Base-by-base conservation (phyloP, 768 basidiomycete species). In the Suillus bovinus region DNA sequence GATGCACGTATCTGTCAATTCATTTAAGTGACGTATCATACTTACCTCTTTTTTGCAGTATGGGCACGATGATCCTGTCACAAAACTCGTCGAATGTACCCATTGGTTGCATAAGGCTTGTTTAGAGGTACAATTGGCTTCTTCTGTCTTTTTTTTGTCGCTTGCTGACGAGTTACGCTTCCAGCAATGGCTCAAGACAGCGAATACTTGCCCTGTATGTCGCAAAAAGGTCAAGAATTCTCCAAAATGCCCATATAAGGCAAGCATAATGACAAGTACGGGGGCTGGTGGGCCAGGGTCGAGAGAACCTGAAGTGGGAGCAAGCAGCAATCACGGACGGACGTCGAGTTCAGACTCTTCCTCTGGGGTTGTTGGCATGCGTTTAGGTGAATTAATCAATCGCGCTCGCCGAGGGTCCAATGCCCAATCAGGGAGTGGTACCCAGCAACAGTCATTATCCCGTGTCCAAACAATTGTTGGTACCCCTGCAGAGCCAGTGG, bases 61-160 rank as follows among this genome's bases (percentile, higher is more conserved):
- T 65, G 75, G 78, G 58, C 77, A 81, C 3, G 71, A 73, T n/a
- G 91, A 93, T 66, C 67, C 78, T 3, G 81, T 92, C 10, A 79
- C 88, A 60, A 90, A 87, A 66, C 80, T 92, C 7, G 76, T 81
- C 29, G 86, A 86, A 58, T 94, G 92, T 65, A 74, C 85, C 1
- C 92, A 94, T 73, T 94, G 91, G 90, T 74, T 93, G 66, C 92
- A 94, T 72, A 85, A 86, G 69, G 81, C 79, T 22, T 94, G 92
- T 77, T 72, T 94, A 31, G 80, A 88, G 79, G 91, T 91, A 58
- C n/a, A 83, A 73, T 33, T 44, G 5, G 29, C 33, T 58, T 63
- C 44, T 22, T 13, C 33, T 20, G 31, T 20, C 6, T 39, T 39
- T 38, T 46, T 39, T 34, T 5, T 60, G 42, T 7, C 24, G 17